Evolutionary conservation across 495 filamentous ascomycete genomes (phyloP).

Genomic region (Penicillium goetzii): DNA sequence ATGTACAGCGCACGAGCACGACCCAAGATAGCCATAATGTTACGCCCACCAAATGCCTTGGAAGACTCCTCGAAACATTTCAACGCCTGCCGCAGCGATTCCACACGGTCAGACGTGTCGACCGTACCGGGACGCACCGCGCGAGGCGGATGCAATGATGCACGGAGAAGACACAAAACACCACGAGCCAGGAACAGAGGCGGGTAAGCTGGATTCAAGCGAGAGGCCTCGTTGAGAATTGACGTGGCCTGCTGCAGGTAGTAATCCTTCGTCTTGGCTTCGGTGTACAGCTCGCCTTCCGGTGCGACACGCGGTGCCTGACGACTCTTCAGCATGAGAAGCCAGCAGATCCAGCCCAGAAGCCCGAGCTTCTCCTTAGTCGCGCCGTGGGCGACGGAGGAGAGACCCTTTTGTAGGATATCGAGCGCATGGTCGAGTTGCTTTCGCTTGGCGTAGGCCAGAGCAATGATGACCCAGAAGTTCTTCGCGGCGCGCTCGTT

Average conservation of each 20-base stretch:
- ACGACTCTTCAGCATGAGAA: conserved; percentile 89
- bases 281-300: conserved; percentile 63
- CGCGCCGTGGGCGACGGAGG: conserved; percentile 68
- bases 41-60: conserved; percentile 77
- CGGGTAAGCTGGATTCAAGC: conserved; percentile 89
- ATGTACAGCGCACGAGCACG: conserved; percentile 83
- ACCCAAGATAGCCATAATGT: conserved; percentile 88
- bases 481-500: conserved; percentile 84
- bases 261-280: conserved; percentile 86
- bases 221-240: conserved; percentile 87
- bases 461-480: conserved; percentile 93
- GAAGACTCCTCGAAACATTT: conserved; percentile 94
- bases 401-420: conserved; percentile 81
- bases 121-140: conserved; percentile 59
- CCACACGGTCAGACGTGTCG: conserved; percentile 74
- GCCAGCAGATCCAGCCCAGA: conserved; percentile 84
- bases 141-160: conserved; percentile 79
- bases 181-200: conserved; percentile 91
- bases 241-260: conserved; percentile 90
- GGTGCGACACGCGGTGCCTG: conserved; percentile 79
- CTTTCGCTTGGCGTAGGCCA: conserved; percentile 95
- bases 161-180: conserved; percentile 82
- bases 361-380: conserved; percentile 85
- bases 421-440: conserved; percentile 94
- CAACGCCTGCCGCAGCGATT: conserved; percentile 76